These are phyloP conservation scores for Hura crepitans DNA, from an alignment of 441 rosid genomes.

Conservation along the genomic window DNA sequence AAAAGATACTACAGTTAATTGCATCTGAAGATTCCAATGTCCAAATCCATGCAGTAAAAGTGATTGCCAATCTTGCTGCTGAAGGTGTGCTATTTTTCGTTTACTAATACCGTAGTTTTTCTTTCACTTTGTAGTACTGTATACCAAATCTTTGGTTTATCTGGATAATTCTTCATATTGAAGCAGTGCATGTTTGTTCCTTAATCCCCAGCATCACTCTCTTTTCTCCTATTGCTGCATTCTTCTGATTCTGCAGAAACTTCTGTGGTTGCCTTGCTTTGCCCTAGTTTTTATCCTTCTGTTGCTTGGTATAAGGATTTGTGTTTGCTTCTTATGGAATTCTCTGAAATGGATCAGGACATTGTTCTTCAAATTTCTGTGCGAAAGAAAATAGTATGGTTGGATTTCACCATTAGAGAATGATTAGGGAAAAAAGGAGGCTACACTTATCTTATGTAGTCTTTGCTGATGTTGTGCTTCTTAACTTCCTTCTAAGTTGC, in stretches of 20 bases:
- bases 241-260: neutral
- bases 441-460: neutral
- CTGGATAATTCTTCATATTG: neutral
- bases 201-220: neutral
- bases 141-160: neutral
- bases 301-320: neutral
- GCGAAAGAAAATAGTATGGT: neutral
- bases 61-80: conserved; percentile 93
- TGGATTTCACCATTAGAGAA: neutral
- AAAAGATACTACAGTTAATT: conserved; percentile 70
- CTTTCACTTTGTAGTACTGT: neutral
- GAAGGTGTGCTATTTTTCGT: conserved; percentile 51
- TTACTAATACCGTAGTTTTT: neutral
- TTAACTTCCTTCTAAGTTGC: neutral
- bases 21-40: conserved; percentile 75
- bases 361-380: neutral
- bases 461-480: neutral
- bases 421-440: neutral
- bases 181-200: neutral
- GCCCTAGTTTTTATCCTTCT: neutral
- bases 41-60: conserved; percentile 86
- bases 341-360: neutral
- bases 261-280: neutral
- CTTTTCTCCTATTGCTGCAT: neutral
- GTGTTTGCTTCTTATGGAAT: neutral